Conservation (phyloP, 371 early-diverging fungal species). For the Mycotypha africana region DNA sequence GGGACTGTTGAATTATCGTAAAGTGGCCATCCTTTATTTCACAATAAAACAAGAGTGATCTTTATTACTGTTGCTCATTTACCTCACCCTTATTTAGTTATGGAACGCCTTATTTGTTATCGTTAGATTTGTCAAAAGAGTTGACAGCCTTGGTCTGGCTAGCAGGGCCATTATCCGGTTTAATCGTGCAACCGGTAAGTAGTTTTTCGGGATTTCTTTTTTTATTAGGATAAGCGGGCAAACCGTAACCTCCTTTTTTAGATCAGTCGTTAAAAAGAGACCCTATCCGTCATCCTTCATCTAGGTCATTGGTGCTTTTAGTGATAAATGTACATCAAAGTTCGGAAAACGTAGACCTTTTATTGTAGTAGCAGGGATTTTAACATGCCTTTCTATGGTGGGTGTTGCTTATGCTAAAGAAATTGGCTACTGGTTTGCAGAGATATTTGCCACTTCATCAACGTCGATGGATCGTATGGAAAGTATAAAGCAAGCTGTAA, state of each 20-base stretch:
- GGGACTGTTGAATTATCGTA: slow-evolving; percentile 54
- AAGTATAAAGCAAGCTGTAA: too few relatives aligned
- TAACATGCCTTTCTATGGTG: slow-evolving; percentile 56
- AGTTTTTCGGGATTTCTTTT: neutral
- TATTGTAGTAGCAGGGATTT: slow-evolving; percentile 51
- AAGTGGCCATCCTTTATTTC: neutral
- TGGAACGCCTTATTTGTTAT: slow-evolving; percentile 73
- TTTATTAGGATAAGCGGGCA: too few relatives aligned
- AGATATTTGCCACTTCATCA: neutral
- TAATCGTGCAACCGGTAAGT: slow-evolving; percentile 65
- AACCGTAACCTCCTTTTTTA: too few relatives aligned
- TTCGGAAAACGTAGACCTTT: slow-evolving; percentile 61
- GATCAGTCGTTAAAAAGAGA: too few relatives aligned
- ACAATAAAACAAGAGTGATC: neutral
- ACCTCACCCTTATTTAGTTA: slow-evolving; percentile 26
- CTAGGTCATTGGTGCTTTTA: slow-evolving; percentile 55
- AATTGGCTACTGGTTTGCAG: slow-evolving; percentile 22
- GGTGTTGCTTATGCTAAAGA: slow-evolving; percentile 66
- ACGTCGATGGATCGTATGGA: neutral
- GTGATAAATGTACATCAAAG: slow-evolving; percentile 53
- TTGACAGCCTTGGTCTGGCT: slow-evolving; percentile 70
- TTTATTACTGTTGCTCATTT: too few relatives aligned
- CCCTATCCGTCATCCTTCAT: too few relatives aligned
- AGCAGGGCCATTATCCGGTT: slow-evolving; percentile 73
- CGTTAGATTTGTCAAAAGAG: slow-evolving; percentile 62